Evolutionary conservation across 2,329 filamentous ascomycete genomes (phyloP), one percentile per base, ranked within the genome.

Genomic region (Stemphylium lycopersici): DNA sequence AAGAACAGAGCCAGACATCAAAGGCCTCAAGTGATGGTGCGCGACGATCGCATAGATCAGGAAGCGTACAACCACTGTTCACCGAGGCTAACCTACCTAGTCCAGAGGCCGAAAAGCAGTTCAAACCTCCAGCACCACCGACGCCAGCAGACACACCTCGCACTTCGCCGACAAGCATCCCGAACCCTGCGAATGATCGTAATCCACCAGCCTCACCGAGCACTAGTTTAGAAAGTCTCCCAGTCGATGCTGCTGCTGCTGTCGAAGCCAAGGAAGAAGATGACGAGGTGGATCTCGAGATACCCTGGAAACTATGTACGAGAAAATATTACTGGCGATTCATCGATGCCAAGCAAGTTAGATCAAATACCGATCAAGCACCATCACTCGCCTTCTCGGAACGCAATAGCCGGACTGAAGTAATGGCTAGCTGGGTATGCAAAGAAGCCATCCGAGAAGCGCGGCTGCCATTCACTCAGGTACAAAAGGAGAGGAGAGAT

Each of bases 341-440:
- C 37, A 55, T 75, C 18, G 74, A 76, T 39, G 64, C 63, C 22
- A 74, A 66, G 26, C 50, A 74, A 13, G 57, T 65, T 12, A 47
- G 65, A 26, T 62, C 66, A 3, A 75, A 76, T 37, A 70, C 68
- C 3, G 64, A 74, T 7, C 41, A 61, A 7, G 58, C 61, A 4
- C 46, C 67, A 6, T 71, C 70, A 1, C 49, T 60, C 37, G 69
- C 69, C 7, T 69, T 65, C 26, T 51, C 50, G 1, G 71, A 76
- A 38, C 62, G 72, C 1, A 64, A 63, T 12, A 67, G 57, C 33
- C 74, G 67, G 68, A 76, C 73, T 3, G 73, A 76, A 39, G 68
- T 76, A 12, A 61, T 69, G 50, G 67, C 71, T 1, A 72, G 71
- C 6, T 76, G 74, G 74, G 73, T 76, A 2, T 72, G 71, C 49